Evolutionary conservation across 2,329 filamentous ascomycete genomes (phyloP).

Genomic region (Diaporthe citriasiana): DNA sequence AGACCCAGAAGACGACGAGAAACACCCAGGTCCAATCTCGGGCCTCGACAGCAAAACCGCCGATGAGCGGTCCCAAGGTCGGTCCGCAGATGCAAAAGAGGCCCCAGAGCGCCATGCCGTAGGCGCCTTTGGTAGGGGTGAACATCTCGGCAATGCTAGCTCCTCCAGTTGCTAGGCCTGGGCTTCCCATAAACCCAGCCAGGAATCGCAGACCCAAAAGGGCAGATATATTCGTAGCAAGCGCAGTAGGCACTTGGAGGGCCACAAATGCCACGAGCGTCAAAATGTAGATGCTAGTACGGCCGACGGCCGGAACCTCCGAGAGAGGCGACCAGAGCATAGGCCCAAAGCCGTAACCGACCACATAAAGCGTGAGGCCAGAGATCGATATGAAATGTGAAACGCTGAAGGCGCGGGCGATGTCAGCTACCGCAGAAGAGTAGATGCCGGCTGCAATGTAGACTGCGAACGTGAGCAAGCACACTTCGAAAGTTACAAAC

Average conservation of each 20-base stretch:
- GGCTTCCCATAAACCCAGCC: constrained; percentile 75
- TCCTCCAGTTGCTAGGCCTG: constrained; percentile 72
- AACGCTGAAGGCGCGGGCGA: constrained; percentile 68
- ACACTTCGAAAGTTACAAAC: constrained; percentile 49
- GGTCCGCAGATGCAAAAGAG: constrained; percentile 59
- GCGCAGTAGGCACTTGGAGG: constrained; percentile 73
- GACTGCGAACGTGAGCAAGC: constrained; percentile 67
- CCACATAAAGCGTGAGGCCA: constrained; percentile 73
- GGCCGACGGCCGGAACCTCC: constrained; percentile 76
- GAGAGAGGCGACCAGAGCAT: constrained; percentile 75
- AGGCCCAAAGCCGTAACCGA: constrained; percentile 75
- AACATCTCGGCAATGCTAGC: constrained; percentile 68
- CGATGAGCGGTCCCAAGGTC: constrained; percentile 72
- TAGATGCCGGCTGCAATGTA: constrained; percentile 66
- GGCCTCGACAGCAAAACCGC: constrained; percentile 70
- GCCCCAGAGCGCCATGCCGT: constrained; percentile 72
- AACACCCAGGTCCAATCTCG: constrained; percentile 74
- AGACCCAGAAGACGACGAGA: constrained; percentile 75
- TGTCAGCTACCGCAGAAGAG: constrained; percentile 59
- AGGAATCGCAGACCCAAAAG: constrained; percentile 75
- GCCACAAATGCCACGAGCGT: constrained; percentile 79
- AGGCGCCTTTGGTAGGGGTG: constrained; percentile 69
- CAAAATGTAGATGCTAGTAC: constrained; percentile 76
- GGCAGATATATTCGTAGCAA: constrained; percentile 73
- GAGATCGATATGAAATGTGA: constrained; percentile 65